These are phyloP conservation scores for Actinomortierella wolfii DNA, from an alignment of 371 early-diverging fungal species.

Conservation along the genomic window DNA sequence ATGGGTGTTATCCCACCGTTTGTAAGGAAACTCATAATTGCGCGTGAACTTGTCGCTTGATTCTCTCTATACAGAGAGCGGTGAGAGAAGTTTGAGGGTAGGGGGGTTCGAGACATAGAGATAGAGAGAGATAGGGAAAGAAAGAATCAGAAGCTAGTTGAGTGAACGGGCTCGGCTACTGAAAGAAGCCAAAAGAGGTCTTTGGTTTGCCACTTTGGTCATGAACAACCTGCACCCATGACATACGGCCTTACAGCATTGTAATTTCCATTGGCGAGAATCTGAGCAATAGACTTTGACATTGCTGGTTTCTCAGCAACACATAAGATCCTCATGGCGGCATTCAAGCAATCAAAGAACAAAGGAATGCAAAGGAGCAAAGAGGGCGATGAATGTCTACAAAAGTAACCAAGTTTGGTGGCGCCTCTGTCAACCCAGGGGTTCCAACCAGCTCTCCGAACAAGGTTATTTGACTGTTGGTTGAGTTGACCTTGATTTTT, in stretches of 20 bases:
- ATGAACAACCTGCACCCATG: conserved; percentile 43
- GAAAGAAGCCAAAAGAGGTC: not conserved
- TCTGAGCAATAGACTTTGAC: conserved; percentile 87
- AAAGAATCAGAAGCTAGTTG: not conserved
- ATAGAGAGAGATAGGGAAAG: not conserved
- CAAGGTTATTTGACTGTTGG: too few relatives aligned
- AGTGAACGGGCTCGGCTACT: too few relatives aligned
- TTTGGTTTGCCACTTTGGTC: not conserved
- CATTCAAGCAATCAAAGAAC: too few relatives aligned
- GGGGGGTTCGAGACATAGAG: not conserved
- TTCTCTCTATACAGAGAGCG: conserved; percentile 48
- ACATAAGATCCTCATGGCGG: conserved; percentile 75
- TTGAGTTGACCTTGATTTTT: too few relatives aligned
- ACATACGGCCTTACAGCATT: conserved; percentile 18
- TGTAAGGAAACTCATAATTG: conserved; percentile 81
- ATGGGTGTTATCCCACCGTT: conserved; percentile 54
- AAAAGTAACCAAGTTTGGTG: too few relatives aligned
- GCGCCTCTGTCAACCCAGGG: too few relatives aligned
- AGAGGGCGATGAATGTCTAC: too few relatives aligned
- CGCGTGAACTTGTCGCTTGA: conserved; percentile 70
- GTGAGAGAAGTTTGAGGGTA: too few relatives aligned
- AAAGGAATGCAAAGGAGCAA: too few relatives aligned
- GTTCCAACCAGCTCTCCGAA: too few relatives aligned
- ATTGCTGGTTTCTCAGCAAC: conserved; percentile 99
- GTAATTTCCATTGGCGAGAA: conserved; percentile 65